phyloP scores from a whole-genome alignment of 1,139 yeast species.

The Hanseniaspora uvarum region DNA sequence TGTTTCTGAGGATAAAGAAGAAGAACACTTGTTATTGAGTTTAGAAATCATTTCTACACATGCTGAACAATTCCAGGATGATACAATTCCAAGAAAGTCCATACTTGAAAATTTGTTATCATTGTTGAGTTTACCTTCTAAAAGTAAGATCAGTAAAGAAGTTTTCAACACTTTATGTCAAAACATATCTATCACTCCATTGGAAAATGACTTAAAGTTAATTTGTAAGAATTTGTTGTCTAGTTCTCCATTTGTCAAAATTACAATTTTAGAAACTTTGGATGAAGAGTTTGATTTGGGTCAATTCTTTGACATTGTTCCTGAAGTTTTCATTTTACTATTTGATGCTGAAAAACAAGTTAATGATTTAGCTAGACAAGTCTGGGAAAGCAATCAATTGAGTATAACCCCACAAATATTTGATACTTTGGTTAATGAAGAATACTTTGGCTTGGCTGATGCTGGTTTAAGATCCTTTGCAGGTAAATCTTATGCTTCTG shows the following conservation, averaged over 20 bases:
- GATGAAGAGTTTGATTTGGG: slow-evolving; percentile 78
- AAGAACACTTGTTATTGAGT: slow-evolving; percentile 71
- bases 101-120: slow-evolving; percentile 54
- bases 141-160: slow-evolving; percentile 73
- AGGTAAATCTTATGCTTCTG: slow-evolving; percentile 51
- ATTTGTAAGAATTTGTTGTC: slow-evolving; percentile 52
- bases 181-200: slow-evolving; percentile 54
- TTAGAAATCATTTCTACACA: slow-evolving; percentile 69
- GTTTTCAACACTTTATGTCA: slow-evolving; percentile 68
- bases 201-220: slow-evolving; percentile 47
- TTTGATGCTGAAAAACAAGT: slow-evolving; percentile 63
- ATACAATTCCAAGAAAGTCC: slow-evolving; percentile 56
- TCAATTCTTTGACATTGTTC: slow-evolving; percentile 44
- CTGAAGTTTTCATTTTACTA: slow-evolving; percentile 67
- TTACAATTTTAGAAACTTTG: slow-evolving; percentile 67
- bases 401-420: slow-evolving; percentile 39
- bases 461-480: slow-evolving; percentile 58
- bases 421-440: slow-evolving; percentile 33
- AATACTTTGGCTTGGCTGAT: slow-evolving; percentile 45
- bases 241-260: slow-evolving; percentile 61
- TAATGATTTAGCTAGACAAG: slow-evolving; percentile 59
- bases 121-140: slow-evolving; percentile 62
- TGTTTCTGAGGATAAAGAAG: slow-evolving; percentile 72
- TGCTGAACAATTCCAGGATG: slow-evolving; percentile 60
- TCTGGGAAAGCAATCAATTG: slow-evolving; percentile 74